Evolutionary conservation across 805 yeast species (phyloP).

Genomic region (Wickerhamiella nectarea): DNA sequence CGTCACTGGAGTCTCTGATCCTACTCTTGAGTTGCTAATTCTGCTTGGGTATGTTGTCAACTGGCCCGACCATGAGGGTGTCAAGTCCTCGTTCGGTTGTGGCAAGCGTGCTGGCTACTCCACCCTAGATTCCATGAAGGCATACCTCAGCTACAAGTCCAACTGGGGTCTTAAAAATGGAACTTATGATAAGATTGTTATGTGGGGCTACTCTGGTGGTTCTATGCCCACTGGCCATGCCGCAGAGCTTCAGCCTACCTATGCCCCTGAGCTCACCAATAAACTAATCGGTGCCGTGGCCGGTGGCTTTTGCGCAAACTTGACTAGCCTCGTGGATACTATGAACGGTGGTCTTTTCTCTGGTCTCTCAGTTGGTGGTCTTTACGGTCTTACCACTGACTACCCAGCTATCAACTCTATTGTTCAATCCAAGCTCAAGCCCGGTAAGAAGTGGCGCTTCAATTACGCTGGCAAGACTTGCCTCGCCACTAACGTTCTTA

Average conservation of each 20-base stretch:
- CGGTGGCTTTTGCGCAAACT: constrained; percentile 10
- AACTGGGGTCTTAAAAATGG: constrained; percentile 12
- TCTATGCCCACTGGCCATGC: constrained; percentile 18
- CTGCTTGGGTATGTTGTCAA: constrained; percentile 13
- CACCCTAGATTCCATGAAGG: constrained; percentile 21
- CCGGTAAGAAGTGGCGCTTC: constrained; percentile 13
- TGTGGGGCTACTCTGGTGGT: constrained; percentile 16
- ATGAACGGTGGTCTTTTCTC: constrained; percentile 15
- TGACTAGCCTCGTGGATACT: constrained; percentile 13
- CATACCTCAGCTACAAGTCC: constrained; percentile 13
- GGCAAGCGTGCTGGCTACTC: constrained; percentile 21
- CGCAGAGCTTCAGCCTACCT: constrained; percentile 18
- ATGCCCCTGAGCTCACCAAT: constrained; percentile 19
- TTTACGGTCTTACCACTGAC: constrained; percentile 18
- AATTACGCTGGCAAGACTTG: constrained; percentile 14
- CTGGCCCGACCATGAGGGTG: constrained; percentile 24
- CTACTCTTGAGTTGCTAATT: constrained; percentile 1
- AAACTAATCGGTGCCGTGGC: constrained; percentile 10
- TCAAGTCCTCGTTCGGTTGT: constrained; percentile 21
- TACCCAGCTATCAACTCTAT: constrained; percentile 14
- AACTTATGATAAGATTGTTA: constrained; percentile 8
- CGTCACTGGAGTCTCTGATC: constrained; percentile 10
- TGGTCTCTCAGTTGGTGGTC: constrained; percentile 19
- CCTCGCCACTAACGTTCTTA: constrained; percentile 9
- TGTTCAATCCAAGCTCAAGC: constrained; percentile 10